Evolutionary conservation across 306 rosid genomes (phyloP).

Genomic region (Acacia crassicarpa): DNA sequence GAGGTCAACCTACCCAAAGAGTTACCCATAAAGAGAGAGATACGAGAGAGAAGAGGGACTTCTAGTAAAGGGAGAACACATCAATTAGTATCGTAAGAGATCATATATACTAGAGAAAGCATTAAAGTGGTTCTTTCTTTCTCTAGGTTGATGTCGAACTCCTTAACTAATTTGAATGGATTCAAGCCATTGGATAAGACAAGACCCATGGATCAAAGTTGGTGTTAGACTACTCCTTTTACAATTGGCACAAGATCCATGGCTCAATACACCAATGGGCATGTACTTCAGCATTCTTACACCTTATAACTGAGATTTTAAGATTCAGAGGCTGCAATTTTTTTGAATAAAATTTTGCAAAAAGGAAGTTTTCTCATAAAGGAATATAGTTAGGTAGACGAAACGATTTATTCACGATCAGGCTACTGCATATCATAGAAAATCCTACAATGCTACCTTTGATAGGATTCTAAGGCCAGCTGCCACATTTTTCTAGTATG

Average conservation of each 20-base stretch:
- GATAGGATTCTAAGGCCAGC: background rate
- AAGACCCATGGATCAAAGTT: background rate
- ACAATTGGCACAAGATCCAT: background rate
- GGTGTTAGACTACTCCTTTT: background rate
- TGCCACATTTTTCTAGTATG: background rate
- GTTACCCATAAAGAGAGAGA: background rate
- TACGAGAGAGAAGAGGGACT: background rate
- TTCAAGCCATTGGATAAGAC: background rate
- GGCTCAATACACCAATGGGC: background rate
- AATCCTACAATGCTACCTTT: background rate
- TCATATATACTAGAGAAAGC: background rate
- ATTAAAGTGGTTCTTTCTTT: background rate
- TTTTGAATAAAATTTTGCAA: too few relatives aligned
- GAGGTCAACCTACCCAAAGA: background rate
- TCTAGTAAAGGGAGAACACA: background rate
- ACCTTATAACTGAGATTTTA: background rate
- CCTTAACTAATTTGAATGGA: background rate
- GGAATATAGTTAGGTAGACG: background rate
- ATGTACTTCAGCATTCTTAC: background rate
- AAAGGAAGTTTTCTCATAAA: background rate
- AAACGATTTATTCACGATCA: background rate
- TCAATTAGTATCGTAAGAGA: background rate
- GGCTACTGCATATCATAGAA: background rate
- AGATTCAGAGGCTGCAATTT: background rate
- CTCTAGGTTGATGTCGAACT: background rate